A percentile compares a stretch with the other conserved stretches of the same genome.
These are phyloP conservation scores for Venturia effusa DNA, from an alignment of 2,329 filamentous ascomycete species.

Conservation along the genomic window DNA sequence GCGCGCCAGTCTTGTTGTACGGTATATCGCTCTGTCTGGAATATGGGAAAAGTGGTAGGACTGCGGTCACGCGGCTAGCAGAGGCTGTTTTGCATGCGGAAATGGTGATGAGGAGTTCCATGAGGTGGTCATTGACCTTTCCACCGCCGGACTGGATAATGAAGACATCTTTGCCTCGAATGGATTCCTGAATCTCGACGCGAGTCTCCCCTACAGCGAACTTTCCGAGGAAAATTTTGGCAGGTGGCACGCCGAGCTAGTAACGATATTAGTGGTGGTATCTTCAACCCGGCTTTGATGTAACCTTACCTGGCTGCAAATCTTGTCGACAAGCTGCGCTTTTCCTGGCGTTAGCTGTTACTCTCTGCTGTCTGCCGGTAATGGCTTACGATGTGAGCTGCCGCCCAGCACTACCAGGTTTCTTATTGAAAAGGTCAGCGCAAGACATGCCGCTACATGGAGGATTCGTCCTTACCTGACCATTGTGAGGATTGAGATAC, in stretches of 20 bases:
- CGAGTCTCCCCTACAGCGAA: conserved; percentile 93
- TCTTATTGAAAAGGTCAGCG: background rate
- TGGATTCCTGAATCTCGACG: conserved; percentile 91
- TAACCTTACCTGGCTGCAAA: conserved; percentile 55
- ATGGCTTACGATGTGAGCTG: conserved; percentile 59
- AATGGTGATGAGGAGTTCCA: conserved; percentile 95
- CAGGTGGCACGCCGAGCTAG: conserved; percentile 66
- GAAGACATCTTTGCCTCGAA: conserved; percentile 96
- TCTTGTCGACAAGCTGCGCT: conserved; percentile 66
- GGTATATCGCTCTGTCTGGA: conserved; percentile 92
- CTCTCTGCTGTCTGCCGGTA: background rate
- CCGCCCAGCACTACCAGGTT: conserved; percentile 92
- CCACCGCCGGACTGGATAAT: conserved; percentile 92
- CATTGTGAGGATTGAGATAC: background rate
- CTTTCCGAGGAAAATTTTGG: conserved; percentile 75
- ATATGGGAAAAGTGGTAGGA: conserved; percentile 93
- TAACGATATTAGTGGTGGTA: background rate
- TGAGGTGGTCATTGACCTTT: conserved; percentile 89
- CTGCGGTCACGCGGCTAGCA: conserved; percentile 83
- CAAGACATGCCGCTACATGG: background rate
- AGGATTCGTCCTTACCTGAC: background rate
- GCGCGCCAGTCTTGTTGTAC: conserved; percentile 91
- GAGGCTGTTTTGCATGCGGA: conserved; percentile 96
- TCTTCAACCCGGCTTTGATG: background rate
- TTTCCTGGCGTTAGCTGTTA: background rate